These are phyloP conservation scores for Boletus pseudopeckii DNA, from an alignment of 768 basidiomycete genomes.

Conservation along the genomic window DNA sequence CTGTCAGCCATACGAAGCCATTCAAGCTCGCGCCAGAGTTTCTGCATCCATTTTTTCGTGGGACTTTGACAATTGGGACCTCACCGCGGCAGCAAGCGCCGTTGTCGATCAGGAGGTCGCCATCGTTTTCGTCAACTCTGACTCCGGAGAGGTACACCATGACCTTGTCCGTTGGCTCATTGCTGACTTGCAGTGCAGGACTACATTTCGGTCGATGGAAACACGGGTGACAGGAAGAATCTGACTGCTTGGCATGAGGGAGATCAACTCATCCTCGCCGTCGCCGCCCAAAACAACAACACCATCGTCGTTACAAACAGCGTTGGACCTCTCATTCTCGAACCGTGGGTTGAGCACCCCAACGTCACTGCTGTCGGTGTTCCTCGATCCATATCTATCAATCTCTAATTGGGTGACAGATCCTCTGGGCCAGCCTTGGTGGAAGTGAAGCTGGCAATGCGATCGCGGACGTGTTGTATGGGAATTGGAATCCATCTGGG, in stretches of 20 bases:
- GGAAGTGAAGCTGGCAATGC: conserved; percentile 81
- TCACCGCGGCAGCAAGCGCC: conserved; percentile 44
- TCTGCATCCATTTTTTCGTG: conserved; percentile 66
- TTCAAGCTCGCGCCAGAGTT: conserved; percentile 66
- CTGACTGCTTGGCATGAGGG: conserved; percentile 38
- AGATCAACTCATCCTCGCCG: conserved; percentile 43
- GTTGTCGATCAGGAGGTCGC: conserved; percentile 56
- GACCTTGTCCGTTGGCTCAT: neutral
- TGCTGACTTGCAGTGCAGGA: conserved; percentile 23
- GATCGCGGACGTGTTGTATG: conserved; percentile 76
- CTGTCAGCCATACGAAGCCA: conserved; percentile 69
- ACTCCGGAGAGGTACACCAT: conserved; percentile 68
- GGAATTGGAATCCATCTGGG: conserved; percentile 70
- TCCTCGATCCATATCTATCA: conserved; percentile 23
- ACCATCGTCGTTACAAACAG: conserved; percentile 80
- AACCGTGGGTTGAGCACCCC: conserved; percentile 72
- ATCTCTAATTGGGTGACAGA: conserved; percentile 22
- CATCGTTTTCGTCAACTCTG: conserved; percentile 77
- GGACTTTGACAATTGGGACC: conserved; percentile 69
- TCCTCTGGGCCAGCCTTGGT: conserved; percentile 50
- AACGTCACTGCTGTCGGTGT: conserved; percentile 66
- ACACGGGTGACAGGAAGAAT: conserved; percentile 39
- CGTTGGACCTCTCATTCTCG: conserved; percentile 67
- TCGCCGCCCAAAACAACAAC: conserved; percentile 68
- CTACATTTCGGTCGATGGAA: conserved; percentile 59